phyloP scores from a whole-genome alignment of 1,139 yeast genomes.

The Debaryomyces sp. region DNA sequence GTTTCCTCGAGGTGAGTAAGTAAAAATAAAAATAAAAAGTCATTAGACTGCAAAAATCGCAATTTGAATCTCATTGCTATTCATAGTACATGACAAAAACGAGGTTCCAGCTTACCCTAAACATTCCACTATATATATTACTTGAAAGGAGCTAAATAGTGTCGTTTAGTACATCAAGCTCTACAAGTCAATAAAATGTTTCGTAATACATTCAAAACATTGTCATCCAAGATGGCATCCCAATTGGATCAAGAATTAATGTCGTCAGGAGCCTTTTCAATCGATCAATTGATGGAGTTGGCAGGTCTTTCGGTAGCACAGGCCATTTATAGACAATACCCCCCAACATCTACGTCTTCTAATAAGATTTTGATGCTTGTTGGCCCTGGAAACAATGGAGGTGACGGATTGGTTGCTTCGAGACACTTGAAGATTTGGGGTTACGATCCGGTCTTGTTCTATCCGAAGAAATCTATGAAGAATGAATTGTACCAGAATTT shows the following conservation, averaged over 20 bases:
- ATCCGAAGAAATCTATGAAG: conserved; percentile 60
- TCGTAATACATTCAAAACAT: conserved; percentile 28
- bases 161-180: not conserved
- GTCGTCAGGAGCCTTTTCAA: conserved; percentile 81
- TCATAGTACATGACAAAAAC: not conserved
- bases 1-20: not conserved
- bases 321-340: conserved; percentile 68
- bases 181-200: conserved; percentile 3
- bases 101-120: not conserved
- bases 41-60: not conserved
- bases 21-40: not conserved
- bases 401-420: conserved; percentile 96
- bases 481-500: conserved; percentile 48
- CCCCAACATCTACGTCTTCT: conserved; percentile 28
- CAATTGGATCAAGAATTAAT: conserved; percentile 82
- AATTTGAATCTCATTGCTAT: not conserved
- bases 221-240: conserved; percentile 73
- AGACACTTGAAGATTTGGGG: conserved; percentile 82
- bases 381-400: conserved; percentile 97
- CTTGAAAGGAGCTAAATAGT: no score
- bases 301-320: conserved; percentile 96
- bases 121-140: not conserved
- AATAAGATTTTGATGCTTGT: conserved; percentile 65
- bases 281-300: conserved; percentile 94
- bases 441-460: conserved; percentile 68